These are phyloP conservation scores for Apostasia shenzhenica DNA, from an alignment of 106 monocot genomes.

Conservation along the genomic window DNA sequence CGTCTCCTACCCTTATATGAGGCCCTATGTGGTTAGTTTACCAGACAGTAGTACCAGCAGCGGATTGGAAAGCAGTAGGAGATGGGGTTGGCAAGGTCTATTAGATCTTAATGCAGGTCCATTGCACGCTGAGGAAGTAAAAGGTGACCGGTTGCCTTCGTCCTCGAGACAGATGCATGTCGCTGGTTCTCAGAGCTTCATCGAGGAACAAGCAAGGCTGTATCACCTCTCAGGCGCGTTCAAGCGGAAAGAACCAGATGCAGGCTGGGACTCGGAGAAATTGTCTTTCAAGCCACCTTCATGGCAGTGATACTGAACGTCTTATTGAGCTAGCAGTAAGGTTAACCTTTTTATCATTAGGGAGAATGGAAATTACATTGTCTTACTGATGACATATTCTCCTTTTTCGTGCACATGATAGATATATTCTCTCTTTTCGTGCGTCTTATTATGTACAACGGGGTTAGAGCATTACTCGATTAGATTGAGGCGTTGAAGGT, in stretches of 20 bases:
- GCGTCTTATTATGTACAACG: too few species aligned
- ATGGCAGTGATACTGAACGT: slow-evolving; percentile 20
- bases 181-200: slow-evolving; percentile 31
- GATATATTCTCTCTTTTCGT: too few species aligned
- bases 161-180: slow-evolving; percentile 22
- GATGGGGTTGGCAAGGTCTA: slow-evolving; percentile 47
- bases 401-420: too few species aligned
- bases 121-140: slow-evolving; percentile 36
- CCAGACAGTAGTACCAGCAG: slow-evolving; percentile 18
- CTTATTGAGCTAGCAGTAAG: background rate
- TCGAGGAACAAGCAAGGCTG: slow-evolving; percentile 46
- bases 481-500: too few species aligned
- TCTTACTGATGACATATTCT: too few species aligned
- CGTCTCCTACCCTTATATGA: slow-evolving; percentile 34
- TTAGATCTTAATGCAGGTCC: slow-evolving; percentile 71
- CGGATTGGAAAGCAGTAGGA: slow-evolving; percentile 34
- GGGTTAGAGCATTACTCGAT: too few species aligned
- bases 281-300: slow-evolving; percentile 38
- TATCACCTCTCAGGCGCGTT: slow-evolving; percentile 20
- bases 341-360: background rate
- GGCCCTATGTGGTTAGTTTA: slow-evolving; percentile 37
- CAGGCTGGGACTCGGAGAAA: slow-evolving; percentile 60
- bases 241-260: slow-evolving; percentile 72
- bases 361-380: too few species aligned
- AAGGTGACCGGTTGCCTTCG: slow-evolving; percentile 21